Evolutionary conservation across 2,329 filamentous ascomycete genomes (phyloP).

Genomic region (Colletotrichum trifolii): DNA sequence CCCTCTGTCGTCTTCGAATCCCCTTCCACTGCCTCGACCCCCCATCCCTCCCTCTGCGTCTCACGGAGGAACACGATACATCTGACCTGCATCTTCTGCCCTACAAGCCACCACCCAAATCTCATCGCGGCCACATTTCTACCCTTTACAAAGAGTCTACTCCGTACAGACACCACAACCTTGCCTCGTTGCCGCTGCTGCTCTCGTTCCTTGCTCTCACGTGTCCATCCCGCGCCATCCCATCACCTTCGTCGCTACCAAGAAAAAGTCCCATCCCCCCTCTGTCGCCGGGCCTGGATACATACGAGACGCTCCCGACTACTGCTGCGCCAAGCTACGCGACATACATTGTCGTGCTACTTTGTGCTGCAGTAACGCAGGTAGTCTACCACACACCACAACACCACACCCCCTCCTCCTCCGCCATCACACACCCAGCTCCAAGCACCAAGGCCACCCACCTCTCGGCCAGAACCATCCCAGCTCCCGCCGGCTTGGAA

Average conservation of each 20-base stretch:
- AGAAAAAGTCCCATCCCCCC: constrained; percentile 15
- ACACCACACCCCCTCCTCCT: constrained; percentile 4
- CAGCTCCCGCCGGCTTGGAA: constrained; percentile 33
- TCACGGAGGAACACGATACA: constrained; percentile 30
- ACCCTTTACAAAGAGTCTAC: neutral
- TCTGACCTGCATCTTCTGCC: constrained; percentile 34
- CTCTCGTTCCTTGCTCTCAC: constrained; percentile 24
- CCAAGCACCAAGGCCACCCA: constrained; percentile 27
- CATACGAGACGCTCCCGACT: constrained; percentile 27
- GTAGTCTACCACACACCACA: constrained; percentile 5
- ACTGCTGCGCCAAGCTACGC: constrained; percentile 35
- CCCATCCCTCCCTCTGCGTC: constrained; percentile 27
- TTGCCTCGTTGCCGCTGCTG: constrained; percentile 12
- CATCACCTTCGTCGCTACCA: neutral
- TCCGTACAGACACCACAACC: constrained; percentile 5
- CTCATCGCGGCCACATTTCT: neutral
- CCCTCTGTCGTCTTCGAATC: constrained; percentile 16
- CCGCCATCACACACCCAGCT: constrained; percentile 2
- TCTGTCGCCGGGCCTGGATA: constrained; percentile 9
- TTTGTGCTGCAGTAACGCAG: no score
- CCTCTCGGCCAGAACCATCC: constrained; percentile 32
- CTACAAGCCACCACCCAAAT: constrained; percentile 12
- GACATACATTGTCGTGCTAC: neutral
- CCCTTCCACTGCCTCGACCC: constrained; percentile 26
- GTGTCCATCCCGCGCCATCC: constrained; percentile 17